Evolutionary conservation across 768 basidiomycete genomes (phyloP), one percentile per base, ranked within the genome.

Genomic region (Botryobasidium botryosum): DNA sequence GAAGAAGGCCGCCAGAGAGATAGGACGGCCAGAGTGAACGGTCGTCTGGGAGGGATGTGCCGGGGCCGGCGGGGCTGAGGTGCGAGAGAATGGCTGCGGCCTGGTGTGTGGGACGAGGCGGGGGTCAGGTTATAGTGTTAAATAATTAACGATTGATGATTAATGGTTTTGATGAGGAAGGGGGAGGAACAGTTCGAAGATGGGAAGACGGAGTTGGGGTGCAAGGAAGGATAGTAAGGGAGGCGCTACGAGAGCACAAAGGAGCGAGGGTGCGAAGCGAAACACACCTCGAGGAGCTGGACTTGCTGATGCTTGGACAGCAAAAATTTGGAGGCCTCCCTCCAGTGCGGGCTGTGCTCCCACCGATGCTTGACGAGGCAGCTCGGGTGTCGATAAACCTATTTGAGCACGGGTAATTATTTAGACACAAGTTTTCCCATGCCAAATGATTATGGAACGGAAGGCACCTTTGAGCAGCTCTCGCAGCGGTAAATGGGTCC

Each of bases 321-420:
- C 26, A 88, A 74, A 54, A 90, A 77, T 59, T 90, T 86, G 52
- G 80, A 72, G 2, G 90, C 82, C 58, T 90, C 85, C 35, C 82
- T 79, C 92, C 92, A 97, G 55, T 94, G 88, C 17, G 85, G 84
- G 27, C 84, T 86, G 57, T 92, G 87, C 56, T 96, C 91, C 92
- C 92, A 97, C 27, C 92, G 81, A 57, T 97, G 92, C 61, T 96
- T 96, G 61, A 91, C 84, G 39, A 97, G 68, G 61, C 91, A 96
- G 10, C 83, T 86, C 2, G 88, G 88, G 61, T 97, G 91, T 2
- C 64, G 59, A 49, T 68, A 66, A 46, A 63, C 58, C 60, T 62
- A n/a, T n/a, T n/a, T n/a, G n/a, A n/a, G 44, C 7, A 27, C 10
- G 39, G n/a, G 39, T 40, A 28, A 40, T 47, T 35, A 20, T 5